A percentile compares a stretch with the other conserved stretches of the same genome.
These are phyloP conservation scores for Monosporascus sp. DNA, from an alignment of 2,329 filamentous ascomycete genomes.

Conservation along the genomic window DNA sequence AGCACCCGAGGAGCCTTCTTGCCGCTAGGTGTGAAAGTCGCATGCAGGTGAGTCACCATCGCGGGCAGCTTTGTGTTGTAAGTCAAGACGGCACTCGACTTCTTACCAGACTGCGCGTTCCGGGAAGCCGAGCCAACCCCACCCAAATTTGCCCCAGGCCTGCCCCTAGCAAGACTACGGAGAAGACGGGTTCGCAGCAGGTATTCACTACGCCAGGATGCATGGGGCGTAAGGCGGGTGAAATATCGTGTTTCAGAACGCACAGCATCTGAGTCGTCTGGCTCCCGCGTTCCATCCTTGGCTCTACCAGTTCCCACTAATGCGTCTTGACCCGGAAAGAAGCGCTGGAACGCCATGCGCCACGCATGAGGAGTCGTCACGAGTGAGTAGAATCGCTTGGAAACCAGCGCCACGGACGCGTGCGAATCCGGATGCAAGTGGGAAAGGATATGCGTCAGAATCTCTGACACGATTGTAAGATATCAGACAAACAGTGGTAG, in stretches of 20 bases:
- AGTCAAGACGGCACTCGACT: conserved; percentile 69
- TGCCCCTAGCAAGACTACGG: conserved; percentile 75
- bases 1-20: conserved; percentile 76
- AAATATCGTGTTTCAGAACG: conserved; percentile 75
- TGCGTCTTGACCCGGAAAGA: conserved; percentile 73
- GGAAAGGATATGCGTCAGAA: conserved; percentile 85
- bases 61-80: conserved; percentile 82
- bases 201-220: conserved; percentile 97
- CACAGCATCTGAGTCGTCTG: conserved; percentile 48
- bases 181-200: conserved; percentile 80
- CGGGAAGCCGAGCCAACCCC: conserved; percentile 49
- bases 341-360: conserved; percentile 87
- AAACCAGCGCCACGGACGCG: conserved; percentile 77
- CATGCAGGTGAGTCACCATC: conserved; percentile 75
- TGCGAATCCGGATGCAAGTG: conserved; percentile 84
- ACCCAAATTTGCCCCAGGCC: conserved; percentile 58
- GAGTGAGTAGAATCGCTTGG: conserved; percentile 77
- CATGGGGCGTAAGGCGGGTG: conserved; percentile 71
- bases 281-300: conserved; percentile 35
- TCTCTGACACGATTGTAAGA: conserved; percentile 55
- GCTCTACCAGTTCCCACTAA: conserved; percentile 34
- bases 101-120: conserved; percentile 52
- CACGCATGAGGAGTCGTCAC: conserved; percentile 91
- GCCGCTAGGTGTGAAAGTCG: conserved; percentile 61
- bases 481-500: conserved; percentile 8